Conservation (phyloP, 768 basidiomycete species). For the Gautieria morchelliformis region DNA sequence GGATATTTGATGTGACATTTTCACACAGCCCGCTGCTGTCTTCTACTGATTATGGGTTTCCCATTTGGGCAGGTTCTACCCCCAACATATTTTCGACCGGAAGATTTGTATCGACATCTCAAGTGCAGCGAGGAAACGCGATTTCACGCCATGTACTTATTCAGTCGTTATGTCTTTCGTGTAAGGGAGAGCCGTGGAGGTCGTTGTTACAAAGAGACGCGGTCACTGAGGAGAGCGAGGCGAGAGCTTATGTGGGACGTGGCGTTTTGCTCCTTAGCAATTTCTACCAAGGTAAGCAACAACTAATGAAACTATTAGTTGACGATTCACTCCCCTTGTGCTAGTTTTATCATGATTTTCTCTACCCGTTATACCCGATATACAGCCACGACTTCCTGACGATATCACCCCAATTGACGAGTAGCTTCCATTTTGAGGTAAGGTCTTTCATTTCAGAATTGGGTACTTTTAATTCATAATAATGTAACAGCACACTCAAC, state of each 20-base stretch:
- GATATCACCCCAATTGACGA: constrained; percentile 38
- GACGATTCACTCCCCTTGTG: not conserved
- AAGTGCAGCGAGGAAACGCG: constrained; percentile 45
- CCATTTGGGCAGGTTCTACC: constrained; percentile 1
- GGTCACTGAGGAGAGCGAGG: constrained; percentile 1
- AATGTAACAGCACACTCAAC: constrained; percentile 38
- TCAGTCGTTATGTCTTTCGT: constrained; percentile 44
- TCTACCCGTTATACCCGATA: constrained; percentile 45
- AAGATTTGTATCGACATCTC: constrained; percentile 28
- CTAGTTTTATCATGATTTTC: constrained; percentile 56
- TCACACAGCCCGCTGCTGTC: not conserved
- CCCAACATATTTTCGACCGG: not conserved
- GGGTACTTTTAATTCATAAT: not conserved
- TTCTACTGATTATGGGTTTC: not conserved
- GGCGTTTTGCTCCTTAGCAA: constrained; percentile 46
- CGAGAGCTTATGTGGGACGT: constrained; percentile 45
- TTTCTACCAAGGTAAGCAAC: constrained; percentile 47
- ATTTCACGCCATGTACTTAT: constrained; percentile 56
- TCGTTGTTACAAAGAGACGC: not conserved
- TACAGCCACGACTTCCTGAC: constrained; percentile 39
- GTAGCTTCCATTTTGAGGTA: constrained; percentile 48
- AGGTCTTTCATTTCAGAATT: too few relatives aligned
- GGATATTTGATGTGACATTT: constrained; percentile 37
- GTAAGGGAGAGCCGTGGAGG: constrained; percentile 18
- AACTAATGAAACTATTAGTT: not conserved